These are phyloP conservation scores for Cordyceps javanica DNA, from an alignment of 2,329 filamentous ascomycete species.

Conservation along the genomic window DNA sequence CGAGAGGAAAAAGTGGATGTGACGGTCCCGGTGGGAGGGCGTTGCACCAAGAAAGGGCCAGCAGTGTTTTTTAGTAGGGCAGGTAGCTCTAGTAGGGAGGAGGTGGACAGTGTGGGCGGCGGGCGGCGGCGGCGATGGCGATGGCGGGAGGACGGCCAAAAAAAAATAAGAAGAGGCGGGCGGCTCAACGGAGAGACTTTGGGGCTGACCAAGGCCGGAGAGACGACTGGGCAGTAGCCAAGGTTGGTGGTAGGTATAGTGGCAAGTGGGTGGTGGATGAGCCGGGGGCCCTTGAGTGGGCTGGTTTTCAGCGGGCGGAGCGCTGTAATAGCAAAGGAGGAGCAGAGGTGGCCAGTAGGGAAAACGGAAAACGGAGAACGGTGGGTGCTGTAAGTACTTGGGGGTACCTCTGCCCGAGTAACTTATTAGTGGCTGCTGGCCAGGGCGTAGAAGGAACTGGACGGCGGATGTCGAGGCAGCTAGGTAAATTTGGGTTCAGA, in stretches of 20 bases:
- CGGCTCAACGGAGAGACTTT: neutral
- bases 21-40: neutral
- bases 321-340: neutral
- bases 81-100: no score
- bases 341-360: no score
- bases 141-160: neutral
- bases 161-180: neutral
- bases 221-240: neutral
- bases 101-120: no score
- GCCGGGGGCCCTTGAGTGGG: no score
- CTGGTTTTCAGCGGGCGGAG: neutral
- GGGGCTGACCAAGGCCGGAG: constrained; percentile 2
- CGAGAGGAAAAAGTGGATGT: constrained; percentile 11
- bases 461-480: neutral
- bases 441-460: no score
- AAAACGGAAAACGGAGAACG: neutral
- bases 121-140: no score
- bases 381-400: neutral
- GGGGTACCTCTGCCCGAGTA: no score
- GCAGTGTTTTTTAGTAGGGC: no score
- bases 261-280: no score
- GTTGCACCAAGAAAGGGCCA: neutral
- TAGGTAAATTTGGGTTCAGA: neutral
- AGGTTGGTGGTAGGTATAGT: neutral
- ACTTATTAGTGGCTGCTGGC: no score